Evolutionary conservation across 345 rosid species (phyloP).

Genomic region (Dimocarpus longan): DNA sequence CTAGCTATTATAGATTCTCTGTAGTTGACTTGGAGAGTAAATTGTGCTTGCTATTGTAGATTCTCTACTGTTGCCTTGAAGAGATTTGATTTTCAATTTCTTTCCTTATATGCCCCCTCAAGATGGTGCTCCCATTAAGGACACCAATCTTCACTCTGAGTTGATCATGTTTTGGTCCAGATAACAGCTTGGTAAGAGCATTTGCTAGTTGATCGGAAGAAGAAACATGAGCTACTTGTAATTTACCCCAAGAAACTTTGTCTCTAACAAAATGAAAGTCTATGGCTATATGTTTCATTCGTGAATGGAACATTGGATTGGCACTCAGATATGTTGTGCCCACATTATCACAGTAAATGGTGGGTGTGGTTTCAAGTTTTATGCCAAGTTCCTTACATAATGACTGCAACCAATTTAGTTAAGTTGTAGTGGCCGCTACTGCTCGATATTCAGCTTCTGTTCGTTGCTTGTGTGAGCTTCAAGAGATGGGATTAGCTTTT

Average conservation of each 20-base stretch:
- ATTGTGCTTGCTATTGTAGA: too few relatives aligned
- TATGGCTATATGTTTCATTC: slow-evolving; percentile 5
- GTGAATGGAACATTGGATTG: slow-evolving; percentile 10
- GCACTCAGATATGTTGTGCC: neutral
- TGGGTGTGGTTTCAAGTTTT: too few relatives aligned
- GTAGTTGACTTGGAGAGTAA: too few relatives aligned
- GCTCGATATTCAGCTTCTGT: neutral
- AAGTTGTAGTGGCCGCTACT: neutral
- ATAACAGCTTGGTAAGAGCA: neutral
- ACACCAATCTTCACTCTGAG: neutral
- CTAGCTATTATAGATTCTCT: too few relatives aligned
- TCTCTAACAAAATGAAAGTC: neutral
- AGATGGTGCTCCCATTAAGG: neutral
- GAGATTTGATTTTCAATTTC: too few relatives aligned
- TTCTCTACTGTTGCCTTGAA: too few relatives aligned
- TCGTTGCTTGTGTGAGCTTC: neutral
- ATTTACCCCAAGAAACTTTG: neutral
- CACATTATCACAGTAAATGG: neutral
- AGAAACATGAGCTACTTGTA: neutral
- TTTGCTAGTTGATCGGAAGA: neutral
- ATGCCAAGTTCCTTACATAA: neutral
- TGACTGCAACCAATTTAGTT: neutral
- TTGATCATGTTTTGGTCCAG: neutral
- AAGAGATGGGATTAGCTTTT: neutral
- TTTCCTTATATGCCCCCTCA: neutral